Evolutionary conservation across 179 eudicot species (phyloP).

Genomic region (Heliamphora pulchella): DNA sequence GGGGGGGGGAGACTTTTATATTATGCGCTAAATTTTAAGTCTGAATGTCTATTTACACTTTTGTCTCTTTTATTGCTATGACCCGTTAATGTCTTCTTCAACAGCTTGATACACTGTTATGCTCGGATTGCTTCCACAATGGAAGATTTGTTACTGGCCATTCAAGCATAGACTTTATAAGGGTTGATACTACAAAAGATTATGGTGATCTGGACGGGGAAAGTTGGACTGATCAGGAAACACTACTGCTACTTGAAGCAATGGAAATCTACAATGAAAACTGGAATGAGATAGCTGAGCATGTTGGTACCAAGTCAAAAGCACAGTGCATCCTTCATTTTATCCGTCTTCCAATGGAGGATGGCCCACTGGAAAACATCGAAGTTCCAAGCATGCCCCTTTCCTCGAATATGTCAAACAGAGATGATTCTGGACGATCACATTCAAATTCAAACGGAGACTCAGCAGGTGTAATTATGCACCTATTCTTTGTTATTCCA

Average conservation of each 20-base stretch:
- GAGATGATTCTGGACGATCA: slow-evolving; percentile 30
- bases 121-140: slow-evolving; percentile 75
- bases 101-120: slow-evolving; percentile 67
- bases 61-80: not conserved
- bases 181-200: slow-evolving; percentile 46
- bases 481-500: slow-evolving; percentile 11
- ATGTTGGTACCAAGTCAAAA: slow-evolving; percentile 87
- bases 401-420: slow-evolving; percentile 30
- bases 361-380: slow-evolving; percentile 59
- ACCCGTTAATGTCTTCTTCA: slow-evolving; percentile 23
- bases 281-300: slow-evolving; percentile 93
- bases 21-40: too few species aligned
- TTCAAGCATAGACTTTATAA: slow-evolving; percentile 76
- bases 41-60: too few species aligned
- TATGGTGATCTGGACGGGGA: slow-evolving; percentile 69
- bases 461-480: slow-evolving; percentile 34
- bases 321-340: slow-evolving; percentile 95
- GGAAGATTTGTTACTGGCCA: slow-evolving; percentile 81
- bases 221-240: slow-evolving; percentile 89
- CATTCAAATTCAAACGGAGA: slow-evolving; percentile 52
- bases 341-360: slow-evolving; percentile 80
- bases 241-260: slow-evolving; percentile 83
- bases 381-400: slow-evolving; percentile 48
- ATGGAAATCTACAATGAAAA: slow-evolving; percentile 65
- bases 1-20: too few species aligned